Evolutionary conservation across 805 yeast species (phyloP).

Genomic region (Sugiyamaella lignohabitans): DNA sequence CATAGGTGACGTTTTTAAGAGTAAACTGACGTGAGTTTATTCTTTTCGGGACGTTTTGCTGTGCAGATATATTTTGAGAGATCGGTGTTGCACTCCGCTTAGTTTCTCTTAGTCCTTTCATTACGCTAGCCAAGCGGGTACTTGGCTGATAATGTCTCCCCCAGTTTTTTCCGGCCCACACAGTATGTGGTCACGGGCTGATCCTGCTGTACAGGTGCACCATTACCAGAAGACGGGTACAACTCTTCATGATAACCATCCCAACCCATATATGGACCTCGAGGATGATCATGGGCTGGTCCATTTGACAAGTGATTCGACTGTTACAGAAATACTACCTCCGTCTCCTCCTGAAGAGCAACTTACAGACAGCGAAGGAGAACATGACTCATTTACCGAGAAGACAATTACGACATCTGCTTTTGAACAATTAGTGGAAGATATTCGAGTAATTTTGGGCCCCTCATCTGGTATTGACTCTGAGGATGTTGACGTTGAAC

Average conservation of each 20-base stretch:
- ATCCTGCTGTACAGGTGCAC: too few relatives aligned
- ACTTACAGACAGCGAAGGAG: neutral
- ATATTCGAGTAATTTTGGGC: constrained; percentile 32
- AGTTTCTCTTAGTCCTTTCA: neutral
- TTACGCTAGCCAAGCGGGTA: too few relatives aligned
- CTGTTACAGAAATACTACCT: too few relatives aligned
- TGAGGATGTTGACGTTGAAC: constrained; percentile 49
- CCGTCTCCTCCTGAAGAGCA: neutral
- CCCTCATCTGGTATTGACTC: constrained; percentile 34
- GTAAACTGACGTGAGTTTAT: neutral
- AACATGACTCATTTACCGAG: neutral
- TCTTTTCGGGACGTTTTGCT: too few relatives aligned
- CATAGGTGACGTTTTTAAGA: neutral
- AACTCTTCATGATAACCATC: neutral
- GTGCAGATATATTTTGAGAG: too few relatives aligned
- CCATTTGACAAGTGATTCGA: too few relatives aligned
- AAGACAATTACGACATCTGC: neutral
- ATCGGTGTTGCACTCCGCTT: too few relatives aligned
- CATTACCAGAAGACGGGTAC: too few relatives aligned
- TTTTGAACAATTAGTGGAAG: constrained; percentile 29
- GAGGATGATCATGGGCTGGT: too few relatives aligned
- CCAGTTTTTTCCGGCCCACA: too few relatives aligned
- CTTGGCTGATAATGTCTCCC: too few relatives aligned
- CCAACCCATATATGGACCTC: neutral
- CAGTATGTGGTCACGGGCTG: too few relatives aligned